phyloP scores from a whole-genome alignment of 177 flowering plant species.

The Vitis hybrid region DNA sequence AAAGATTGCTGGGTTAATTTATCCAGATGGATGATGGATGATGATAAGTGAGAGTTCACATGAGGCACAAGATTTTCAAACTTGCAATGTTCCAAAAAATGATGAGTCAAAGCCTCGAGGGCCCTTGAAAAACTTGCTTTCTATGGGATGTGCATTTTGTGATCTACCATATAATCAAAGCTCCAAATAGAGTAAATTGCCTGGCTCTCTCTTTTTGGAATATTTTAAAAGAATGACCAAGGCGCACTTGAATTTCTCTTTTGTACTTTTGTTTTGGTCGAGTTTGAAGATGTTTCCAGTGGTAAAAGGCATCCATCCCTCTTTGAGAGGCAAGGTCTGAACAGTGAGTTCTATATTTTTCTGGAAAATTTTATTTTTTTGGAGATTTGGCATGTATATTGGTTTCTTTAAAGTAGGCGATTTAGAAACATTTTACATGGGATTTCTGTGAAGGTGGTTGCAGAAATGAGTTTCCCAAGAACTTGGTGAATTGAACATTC shows the following conservation, averaged over 20 bases:
- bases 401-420: no score
- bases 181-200: neutral
- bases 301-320: no score
- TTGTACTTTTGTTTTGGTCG: neutral
- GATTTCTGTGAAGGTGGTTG: no score
- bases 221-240: neutral
- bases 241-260: neutral
- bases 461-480: neutral
- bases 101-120: slow-evolving; percentile 35
- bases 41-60: neutral
- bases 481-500: neutral
- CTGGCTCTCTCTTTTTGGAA: neutral
- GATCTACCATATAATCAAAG: slow-evolving; percentile 7
- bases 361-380: neutral
- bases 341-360: neutral
- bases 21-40: neutral
- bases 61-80: neutral
- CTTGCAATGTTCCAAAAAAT: slow-evolving; percentile 42
- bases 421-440: no score
- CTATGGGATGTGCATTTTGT: slow-evolving; percentile 13
- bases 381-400: no score
- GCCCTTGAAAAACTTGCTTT: slow-evolving; percentile 24
- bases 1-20: neutral
- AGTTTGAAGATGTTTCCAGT: no score
- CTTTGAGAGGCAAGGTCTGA: no score